These are phyloP conservation scores for Bathelium albidoporum DNA, from an alignment of 495 filamentous ascomycete species.

Conservation along the genomic window DNA sequence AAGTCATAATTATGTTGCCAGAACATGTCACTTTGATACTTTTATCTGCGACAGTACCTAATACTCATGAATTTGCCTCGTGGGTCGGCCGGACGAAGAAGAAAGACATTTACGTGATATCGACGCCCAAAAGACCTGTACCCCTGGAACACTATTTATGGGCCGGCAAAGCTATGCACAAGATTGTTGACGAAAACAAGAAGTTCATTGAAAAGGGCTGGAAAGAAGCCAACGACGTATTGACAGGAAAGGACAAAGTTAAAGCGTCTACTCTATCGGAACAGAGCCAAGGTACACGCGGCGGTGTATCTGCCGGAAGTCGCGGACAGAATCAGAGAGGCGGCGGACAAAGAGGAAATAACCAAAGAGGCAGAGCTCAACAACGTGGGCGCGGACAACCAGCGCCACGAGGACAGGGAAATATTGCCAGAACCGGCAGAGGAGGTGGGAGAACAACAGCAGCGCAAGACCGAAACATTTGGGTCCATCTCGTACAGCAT, in stretches of 20 bases:
- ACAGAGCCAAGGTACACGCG: slow-evolving; percentile 19
- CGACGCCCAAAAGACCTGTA: slow-evolving; percentile 88
- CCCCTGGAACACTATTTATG: slow-evolving; percentile 94
- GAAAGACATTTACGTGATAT: slow-evolving; percentile 98
- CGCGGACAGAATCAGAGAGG: slow-evolving; percentile 25
- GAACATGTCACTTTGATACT: slow-evolving; percentile 93
- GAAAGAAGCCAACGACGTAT: slow-evolving; percentile 81
- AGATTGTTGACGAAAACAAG: slow-evolving; percentile 90
- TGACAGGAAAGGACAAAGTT: slow-evolving; percentile 72
- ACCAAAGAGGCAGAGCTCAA: slow-evolving; percentile 39
- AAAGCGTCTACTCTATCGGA: slow-evolving; percentile 29
- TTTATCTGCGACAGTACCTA: slow-evolving; percentile 91
- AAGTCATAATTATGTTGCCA: slow-evolving; percentile 98
- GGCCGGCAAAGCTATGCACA: slow-evolving; percentile 82
- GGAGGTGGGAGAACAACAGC: slow-evolving; percentile 74
- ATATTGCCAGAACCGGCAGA: slow-evolving; percentile 78
- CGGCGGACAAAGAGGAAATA: slow-evolving; percentile 35
- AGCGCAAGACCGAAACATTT: slow-evolving; percentile 90
- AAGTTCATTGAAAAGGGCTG: slow-evolving; percentile 80
- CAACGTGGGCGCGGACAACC: slow-evolving; percentile 49
- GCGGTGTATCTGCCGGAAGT: slow-evolving; percentile 14
- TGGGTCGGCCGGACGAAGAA: slow-evolving; percentile 98
- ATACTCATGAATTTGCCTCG: slow-evolving; percentile 93
- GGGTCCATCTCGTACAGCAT: slow-evolving; percentile 90
- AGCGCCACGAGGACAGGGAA: slow-evolving; percentile 54